phyloP scores from a whole-genome alignment of 208 protist genomes.

The Wallacemonas sp. region DNA sequence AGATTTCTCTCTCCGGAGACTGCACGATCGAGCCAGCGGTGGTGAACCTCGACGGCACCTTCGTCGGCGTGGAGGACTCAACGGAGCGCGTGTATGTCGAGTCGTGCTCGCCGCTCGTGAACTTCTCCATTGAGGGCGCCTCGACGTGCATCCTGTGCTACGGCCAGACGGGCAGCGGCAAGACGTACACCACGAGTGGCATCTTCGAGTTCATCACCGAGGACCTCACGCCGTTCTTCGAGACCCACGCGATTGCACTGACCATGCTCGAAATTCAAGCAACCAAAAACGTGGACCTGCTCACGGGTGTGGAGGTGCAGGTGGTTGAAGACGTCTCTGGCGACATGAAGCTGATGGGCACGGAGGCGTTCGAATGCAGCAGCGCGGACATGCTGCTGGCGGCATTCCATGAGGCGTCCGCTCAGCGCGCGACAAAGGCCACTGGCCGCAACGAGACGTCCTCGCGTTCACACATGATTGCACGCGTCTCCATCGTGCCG shows the following conservation, averaged over 20 bases:
- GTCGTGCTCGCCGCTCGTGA: constrained; percentile 78
- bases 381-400: constrained; percentile 77
- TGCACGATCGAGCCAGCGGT: constrained; percentile 74
- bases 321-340: constrained; percentile 83
- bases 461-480: constrained; percentile 89
- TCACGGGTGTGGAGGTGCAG: constrained; percentile 78
- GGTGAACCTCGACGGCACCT: constrained; percentile 80
- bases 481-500: constrained; percentile 73
- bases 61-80: constrained; percentile 60
- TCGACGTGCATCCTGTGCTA: constrained; percentile 90
- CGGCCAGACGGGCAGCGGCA: constrained; percentile 92
- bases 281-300: constrained; percentile 76
- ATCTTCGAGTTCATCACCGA: constrained; percentile 67
- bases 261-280: constrained; percentile 87
- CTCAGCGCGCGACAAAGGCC: constrained; percentile 70
- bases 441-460: constrained; percentile 86
- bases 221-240: constrained; percentile 63
- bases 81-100: constrained; percentile 76
- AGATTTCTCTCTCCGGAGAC: constrained; percentile 80
- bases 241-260: constrained; percentile 68
- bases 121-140: constrained; percentile 77
- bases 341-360: constrained; percentile 73
- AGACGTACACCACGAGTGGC: constrained; percentile 87
- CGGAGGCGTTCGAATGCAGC: constrained; percentile 81
- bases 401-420: constrained; percentile 76